Evolutionary conservation across 23 red algal genomes (phyloP), one percentile per base, ranked within the genome.

Genomic region (Gracilaria domingensis): DNA sequence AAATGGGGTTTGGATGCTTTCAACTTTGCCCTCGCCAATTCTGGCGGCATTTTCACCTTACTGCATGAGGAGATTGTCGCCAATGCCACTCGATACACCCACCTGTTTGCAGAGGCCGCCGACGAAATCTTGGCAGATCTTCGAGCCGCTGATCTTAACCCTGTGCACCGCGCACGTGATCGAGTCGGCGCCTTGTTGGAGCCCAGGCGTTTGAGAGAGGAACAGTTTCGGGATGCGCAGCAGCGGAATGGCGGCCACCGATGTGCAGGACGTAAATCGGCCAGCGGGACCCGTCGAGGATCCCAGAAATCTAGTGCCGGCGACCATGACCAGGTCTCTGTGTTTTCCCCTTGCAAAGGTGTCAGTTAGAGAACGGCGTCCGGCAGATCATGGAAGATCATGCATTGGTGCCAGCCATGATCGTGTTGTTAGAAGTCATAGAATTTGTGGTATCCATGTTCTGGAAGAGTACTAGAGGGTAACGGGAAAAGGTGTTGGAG

Each of bases 41-140:
- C 91, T 13, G 56, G 82, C 32, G 66, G 82, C 62, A 81, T 78
- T 16, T 84, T 80, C 28, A 82, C 93, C 25, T 49, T 85, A 37
- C 67, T 97, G 60, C 87, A 90, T 32, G 77, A 86, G 49, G 91
- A 90, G 47, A 88, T 98, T 44, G 73, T 88, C 14, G 16, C 37
- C 53, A 99, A 99, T 72, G 93, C 94, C 49, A 74, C 84, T 28
- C 91, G 97, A 13, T 99, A 85, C 85, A 57, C 82, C 16, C 90
- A 99, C 51, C 44, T 99, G 25, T 87, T 96, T 79, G 93, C 97
- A 24, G 91, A 88, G 64, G 97, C 97, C 18, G 97, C 93, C 55
- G 97, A 99, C 34, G 92, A 91, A 51, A 79, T 99, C 24, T 69
- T 99, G 13, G 94, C 74, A 5, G 60, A 76, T 4, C 25, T 95